Conservation (phyloP, 1,284 basidiomycete genomes). For the Volvariella surrecta region DNA sequence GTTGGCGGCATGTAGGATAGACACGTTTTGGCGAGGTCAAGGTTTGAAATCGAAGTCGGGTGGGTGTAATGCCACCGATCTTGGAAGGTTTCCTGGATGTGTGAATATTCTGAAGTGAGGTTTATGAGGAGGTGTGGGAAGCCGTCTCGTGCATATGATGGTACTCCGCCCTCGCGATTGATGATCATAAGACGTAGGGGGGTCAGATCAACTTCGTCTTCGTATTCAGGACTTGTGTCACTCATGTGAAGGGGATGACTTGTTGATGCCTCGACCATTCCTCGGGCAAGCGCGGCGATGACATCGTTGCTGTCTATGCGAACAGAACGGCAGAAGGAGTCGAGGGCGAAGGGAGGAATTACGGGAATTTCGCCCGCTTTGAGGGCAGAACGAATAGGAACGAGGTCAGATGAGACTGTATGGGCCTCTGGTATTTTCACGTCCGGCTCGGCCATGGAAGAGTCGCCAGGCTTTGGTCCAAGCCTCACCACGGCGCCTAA, state of each 20-base stretch:
- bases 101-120: conserved; percentile 79
- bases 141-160: conserved; percentile 93
- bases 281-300: conserved; percentile 80
- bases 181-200: conserved; percentile 97
- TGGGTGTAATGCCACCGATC: conserved; percentile 71
- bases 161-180: conserved; percentile 94
- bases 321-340: conserved; percentile 82
- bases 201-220: conserved; percentile 65
- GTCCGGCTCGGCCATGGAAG: conserved; percentile 25
- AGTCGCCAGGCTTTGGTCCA: conserved; percentile 62
- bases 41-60: conserved; percentile 83
- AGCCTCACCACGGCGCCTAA: conserved; percentile 81
- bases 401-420: conserved; percentile 67
- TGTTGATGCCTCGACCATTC: conserved; percentile 69
- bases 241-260: not conserved
- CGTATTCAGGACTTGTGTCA: conserved; percentile 21
- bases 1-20: conserved; percentile 89
- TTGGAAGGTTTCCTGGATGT: conserved; percentile 85
- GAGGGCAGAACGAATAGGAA: conserved; percentile 81
- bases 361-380: conserved; percentile 94
- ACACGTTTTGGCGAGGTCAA: conserved; percentile 84
- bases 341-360: conserved; percentile 88
- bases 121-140: conserved; percentile 97
- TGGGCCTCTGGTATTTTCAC: conserved; percentile 59
- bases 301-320: conserved; percentile 90